Evolutionary conservation across 2,329 filamentous ascomycete species (phyloP).

Genomic region (Aspergillus terreus): DNA sequence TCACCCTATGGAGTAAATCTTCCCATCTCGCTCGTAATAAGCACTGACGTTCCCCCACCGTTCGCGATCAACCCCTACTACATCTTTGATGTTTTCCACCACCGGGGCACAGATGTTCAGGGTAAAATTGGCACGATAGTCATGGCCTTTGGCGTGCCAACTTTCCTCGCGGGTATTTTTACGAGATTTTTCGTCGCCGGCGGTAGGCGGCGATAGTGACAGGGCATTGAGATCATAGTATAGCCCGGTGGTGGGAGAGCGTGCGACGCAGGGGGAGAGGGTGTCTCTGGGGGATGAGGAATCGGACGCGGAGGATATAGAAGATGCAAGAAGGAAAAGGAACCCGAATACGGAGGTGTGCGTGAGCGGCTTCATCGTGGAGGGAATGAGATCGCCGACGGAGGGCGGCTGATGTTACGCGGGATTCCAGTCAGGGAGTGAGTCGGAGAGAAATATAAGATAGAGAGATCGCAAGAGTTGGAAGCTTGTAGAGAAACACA

Average conservation of each 20-base stretch:
- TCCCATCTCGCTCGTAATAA: constrained; percentile 43
- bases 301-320: constrained; percentile 34
- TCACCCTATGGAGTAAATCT: constrained; percentile 47
- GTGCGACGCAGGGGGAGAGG: constrained; percentile 58
- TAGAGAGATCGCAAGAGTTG: not conserved
- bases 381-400: not conserved
- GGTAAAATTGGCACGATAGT: constrained; percentile 50
- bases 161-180: constrained; percentile 41
- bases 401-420: not conserved
- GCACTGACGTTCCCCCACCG: constrained; percentile 48
- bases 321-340: constrained; percentile 31
- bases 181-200: constrained; percentile 36
- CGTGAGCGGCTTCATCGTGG: constrained; percentile 33
- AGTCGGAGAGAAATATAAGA: not conserved
- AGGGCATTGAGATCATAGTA: constrained; percentile 63
- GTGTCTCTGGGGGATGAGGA: constrained; percentile 40
- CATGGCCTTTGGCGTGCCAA: constrained; percentile 48
- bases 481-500: too few species aligned
- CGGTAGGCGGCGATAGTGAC: constrained; percentile 47
- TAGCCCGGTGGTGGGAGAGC: constrained; percentile 56
- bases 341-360: constrained; percentile 24
- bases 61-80: constrained; percentile 41
- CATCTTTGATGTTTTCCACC: constrained; percentile 44
- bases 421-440: not conserved
- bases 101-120: constrained; percentile 50